phyloP scores from a whole-genome alignment of 768 basidiomycete genomes.

The Agrocybe chaxingu region DNA sequence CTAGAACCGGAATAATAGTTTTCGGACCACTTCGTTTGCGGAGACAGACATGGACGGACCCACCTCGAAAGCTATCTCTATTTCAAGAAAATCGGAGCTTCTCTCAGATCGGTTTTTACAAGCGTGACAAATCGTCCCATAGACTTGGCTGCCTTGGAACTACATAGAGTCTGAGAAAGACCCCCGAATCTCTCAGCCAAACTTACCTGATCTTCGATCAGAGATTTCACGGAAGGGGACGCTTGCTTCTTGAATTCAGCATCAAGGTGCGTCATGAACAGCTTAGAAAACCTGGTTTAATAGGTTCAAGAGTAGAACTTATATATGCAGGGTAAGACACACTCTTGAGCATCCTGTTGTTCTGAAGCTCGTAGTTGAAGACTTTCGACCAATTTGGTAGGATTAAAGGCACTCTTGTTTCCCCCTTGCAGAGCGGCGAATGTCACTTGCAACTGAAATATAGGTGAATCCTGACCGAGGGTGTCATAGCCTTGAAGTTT shows the following conservation, averaged over 20 bases:
- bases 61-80: conserved; percentile 84
- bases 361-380: conserved; percentile 76
- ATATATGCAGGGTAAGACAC: conserved; percentile 18
- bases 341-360: conserved; percentile 99
- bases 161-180: conserved; percentile 25
- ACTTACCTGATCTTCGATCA: conserved; percentile 71
- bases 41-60: conserved; percentile 4
- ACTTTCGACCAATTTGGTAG: conserved; percentile 79
- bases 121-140: conserved; percentile 71
- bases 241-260: conserved; percentile 84
- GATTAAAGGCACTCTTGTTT: conserved; percentile 72
- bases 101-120: conserved; percentile 72
- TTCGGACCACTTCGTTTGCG: neutral
- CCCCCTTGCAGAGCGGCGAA: conserved; percentile 86
- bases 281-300: conserved; percentile 76
- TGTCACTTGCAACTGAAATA: conserved; percentile 74
- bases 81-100: conserved; percentile 74
- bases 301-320: conserved; percentile 4
- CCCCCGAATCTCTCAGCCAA: neutral
- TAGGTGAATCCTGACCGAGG: conserved; percentile 61
- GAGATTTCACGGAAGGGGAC: conserved; percentile 53
- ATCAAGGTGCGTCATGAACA: conserved; percentile 89
- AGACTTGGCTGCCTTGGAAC: conserved; percentile 87
- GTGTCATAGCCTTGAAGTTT: neutral
- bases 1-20: conserved; percentile 32